phyloP scores from a whole-genome alignment of 75 land plant species.

The Adiantum capillusveneris region DNA sequence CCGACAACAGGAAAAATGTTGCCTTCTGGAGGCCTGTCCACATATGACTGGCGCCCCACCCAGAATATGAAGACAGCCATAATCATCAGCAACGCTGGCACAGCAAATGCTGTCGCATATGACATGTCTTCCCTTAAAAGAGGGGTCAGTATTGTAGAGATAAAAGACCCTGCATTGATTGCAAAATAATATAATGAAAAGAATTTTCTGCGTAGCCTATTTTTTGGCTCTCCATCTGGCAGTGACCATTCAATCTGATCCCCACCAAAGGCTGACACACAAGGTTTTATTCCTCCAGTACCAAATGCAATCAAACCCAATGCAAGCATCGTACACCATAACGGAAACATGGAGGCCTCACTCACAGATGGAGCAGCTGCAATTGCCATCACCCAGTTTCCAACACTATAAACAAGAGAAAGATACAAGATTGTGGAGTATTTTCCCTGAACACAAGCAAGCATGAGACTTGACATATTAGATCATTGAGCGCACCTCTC shows the following conservation, averaged over 20 bases:
- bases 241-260: constrained; percentile 34
- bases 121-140: constrained; percentile 21
- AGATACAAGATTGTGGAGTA: constrained; percentile 29
- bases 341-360: constrained; percentile 1
- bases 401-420: constrained; percentile 26
- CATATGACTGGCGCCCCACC: constrained; percentile 16
- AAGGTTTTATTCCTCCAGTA: constrained; percentile 39
- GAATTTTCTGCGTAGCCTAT: constrained; percentile 20
- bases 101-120: constrained; percentile 29
- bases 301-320: constrained; percentile 23
- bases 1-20: constrained; percentile 23
- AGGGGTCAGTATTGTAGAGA: constrained; percentile 26
- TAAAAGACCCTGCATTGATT: constrained; percentile 21
- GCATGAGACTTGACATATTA: neutral
- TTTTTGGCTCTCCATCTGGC: constrained; percentile 19
- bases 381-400: constrained; percentile 31
- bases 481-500: neutral
- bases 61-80: constrained; percentile 22
- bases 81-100: constrained; percentile 34
- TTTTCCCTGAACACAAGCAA: constrained; percentile 22
- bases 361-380: constrained; percentile 16
- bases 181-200: constrained; percentile 38
- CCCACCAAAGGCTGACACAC: constrained; percentile 33
- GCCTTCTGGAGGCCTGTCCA: constrained; percentile 22
- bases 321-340: constrained; percentile 19